Conservation (phyloP, 2,329 filamentous ascomycete genomes). For the Claviceps purpurea region DNA sequence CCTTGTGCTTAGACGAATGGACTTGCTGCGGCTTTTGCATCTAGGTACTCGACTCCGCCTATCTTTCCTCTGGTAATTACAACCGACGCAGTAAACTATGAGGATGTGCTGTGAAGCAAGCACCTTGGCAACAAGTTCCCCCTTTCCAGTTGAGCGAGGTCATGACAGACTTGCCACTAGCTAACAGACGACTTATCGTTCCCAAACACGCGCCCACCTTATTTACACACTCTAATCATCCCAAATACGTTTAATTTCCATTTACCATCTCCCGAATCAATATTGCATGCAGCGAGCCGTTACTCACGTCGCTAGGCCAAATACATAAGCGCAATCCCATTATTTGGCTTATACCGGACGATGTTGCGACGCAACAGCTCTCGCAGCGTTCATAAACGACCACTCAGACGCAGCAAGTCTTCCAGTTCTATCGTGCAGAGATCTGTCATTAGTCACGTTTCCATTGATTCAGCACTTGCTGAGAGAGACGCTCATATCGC, state of each 20-base stretch:
- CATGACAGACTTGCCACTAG: not conserved
- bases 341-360: slow-evolving; percentile 3
- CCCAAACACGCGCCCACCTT: not conserved
- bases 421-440: slow-evolving; percentile 29
- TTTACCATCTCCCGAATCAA: slow-evolving; percentile 1
- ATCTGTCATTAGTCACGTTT: slow-evolving; percentile 28
- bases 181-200: not conserved
- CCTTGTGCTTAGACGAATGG: not conserved
- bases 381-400: slow-evolving; percentile 25
- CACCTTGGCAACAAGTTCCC: too few species aligned
- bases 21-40: not conserved
- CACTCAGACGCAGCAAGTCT: slow-evolving; percentile 39
- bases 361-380: slow-evolving; percentile 39
- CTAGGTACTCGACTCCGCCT: not conserved
- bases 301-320: not conserved
- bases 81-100: not conserved
- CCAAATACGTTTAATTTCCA: not conserved
- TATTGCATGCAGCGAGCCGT: not conserved
- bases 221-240: not conserved
- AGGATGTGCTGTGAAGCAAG: not conserved
- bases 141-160: not conserved
- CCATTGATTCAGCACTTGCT: slow-evolving; percentile 34
- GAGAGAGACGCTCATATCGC: slow-evolving; percentile 49
- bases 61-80: not conserved
- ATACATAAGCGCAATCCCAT: not conserved